phyloP scores from a whole-genome alignment of 441 rosid genomes.

The Erodium trifolium region DNA sequence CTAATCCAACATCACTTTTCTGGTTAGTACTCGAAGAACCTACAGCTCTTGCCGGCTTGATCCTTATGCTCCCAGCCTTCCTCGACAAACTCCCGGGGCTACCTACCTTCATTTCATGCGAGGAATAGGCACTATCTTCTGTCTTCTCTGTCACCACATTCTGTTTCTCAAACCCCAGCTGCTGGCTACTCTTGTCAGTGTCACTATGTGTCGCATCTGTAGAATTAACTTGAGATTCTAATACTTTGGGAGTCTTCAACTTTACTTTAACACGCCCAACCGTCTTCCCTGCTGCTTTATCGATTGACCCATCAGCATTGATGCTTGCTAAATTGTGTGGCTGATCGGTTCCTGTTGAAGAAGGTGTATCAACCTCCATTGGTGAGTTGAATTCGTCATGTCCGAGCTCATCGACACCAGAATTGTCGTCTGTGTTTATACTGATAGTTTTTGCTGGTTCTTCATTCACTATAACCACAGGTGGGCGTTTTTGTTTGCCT shows the following conservation, averaged over 20 bases:
- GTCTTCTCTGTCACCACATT: constrained; percentile 37
- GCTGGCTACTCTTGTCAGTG: constrained; percentile 54
- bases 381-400: constrained; percentile 45
- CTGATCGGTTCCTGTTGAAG: constrained; percentile 62
- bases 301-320: constrained; percentile 49
- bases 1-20: constrained; percentile 19
- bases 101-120: constrained; percentile 37
- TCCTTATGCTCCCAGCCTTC: constrained; percentile 78
- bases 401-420: constrained; percentile 24
- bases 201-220: constrained; percentile 39
- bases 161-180: constrained; percentile 40
- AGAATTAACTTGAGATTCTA: constrained; percentile 33
- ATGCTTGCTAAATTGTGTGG: constrained; percentile 41
- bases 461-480: constrained; percentile 25
- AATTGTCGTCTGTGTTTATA: constrained; percentile 42
- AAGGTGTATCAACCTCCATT: constrained; percentile 65
- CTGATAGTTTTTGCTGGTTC: constrained; percentile 26
- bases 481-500: constrained; percentile 37
- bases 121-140: constrained; percentile 50
- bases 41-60: constrained; percentile 45
- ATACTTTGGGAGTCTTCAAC: constrained; percentile 53
- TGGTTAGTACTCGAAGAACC: constrained; percentile 38
- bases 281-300: constrained; percentile 38
- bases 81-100: constrained; percentile 39
- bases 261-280: constrained; percentile 74